Percentiles rank a stretch among this genome's conserved stretches.
Evolutionary conservation across 139 green algal species (phyloP).

Genomic region (Auxenochlorella protothecoides): DNA sequence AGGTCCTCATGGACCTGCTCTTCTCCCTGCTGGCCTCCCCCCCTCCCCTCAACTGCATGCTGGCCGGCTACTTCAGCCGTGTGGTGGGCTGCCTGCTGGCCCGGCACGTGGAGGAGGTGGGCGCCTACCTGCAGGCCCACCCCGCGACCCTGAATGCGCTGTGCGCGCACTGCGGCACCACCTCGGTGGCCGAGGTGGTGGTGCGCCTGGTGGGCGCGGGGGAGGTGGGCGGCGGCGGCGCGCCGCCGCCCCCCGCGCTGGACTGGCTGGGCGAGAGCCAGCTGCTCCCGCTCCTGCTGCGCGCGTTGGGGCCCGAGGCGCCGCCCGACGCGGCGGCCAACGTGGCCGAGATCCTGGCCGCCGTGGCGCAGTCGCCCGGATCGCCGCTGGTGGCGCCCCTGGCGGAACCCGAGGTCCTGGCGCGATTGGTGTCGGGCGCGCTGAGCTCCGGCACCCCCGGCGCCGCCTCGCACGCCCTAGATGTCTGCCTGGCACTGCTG

Average conservation of each 20-base stretch:
- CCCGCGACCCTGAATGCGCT: constrained; percentile 28
- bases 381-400: constrained; percentile 59
- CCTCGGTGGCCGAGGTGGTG: constrained; percentile 70
- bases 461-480: constrained; percentile 43
- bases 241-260: constrained; percentile 16
- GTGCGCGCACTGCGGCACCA: constrained; percentile 59
- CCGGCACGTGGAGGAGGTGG: constrained; percentile 45
- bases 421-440: constrained; percentile 24
- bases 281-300: constrained; percentile 61
- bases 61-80: constrained; percentile 87
- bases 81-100: constrained; percentile 73
- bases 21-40: constrained; percentile 62
- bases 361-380: constrained; percentile 60
- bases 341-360: constrained; percentile 70
- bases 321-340: constrained; percentile 53
- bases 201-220: constrained; percentile 75
- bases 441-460: constrained; percentile 18
- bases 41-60: constrained; percentile 54
- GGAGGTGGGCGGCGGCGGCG: constrained; percentile 8
- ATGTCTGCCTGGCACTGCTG: constrained; percentile 70
- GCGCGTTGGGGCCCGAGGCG: constrained; percentile 28
- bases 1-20: constrained; percentile 62
- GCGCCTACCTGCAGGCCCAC: constrained; percentile 53
- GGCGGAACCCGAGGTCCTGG: constrained; percentile 21
- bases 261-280: constrained; percentile 66